Base-by-base conservation (phyloP, 2,329 filamentous ascomycete species). In the Epicoccum nigrum region DNA sequence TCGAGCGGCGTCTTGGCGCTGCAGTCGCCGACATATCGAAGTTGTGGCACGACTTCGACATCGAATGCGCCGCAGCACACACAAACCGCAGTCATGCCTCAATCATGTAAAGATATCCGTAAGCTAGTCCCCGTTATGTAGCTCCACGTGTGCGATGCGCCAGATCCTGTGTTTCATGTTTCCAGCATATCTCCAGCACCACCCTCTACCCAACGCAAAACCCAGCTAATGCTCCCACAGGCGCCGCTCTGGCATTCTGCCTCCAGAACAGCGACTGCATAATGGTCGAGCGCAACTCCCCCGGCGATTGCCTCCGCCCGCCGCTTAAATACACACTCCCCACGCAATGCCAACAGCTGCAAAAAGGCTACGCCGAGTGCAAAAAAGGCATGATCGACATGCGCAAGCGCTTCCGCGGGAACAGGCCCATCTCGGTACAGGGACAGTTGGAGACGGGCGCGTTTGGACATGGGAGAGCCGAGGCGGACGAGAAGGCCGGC, bases 41-140 rank as follows among this genome's bases (percentile, higher is more conserved):
- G 35, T 25, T 7, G 39, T 27, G 16, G 27, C 33, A 27, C 46
- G 31, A 42, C 27, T 27, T 11, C 19, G 6, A 39, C 20, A 16
- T 27, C n/a, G 7, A 21, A 25, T 42, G 48, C 48, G 48, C 48
- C 48, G 48, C 48, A 35, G 8, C 23, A 23, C 35, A 37, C 13
- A 19, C 23, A 25, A 16, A 40, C 40, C 35, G 42, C 45, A 56
- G 63, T 21, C 17, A 96, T 97, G 94, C 92, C 93, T 51, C 92
- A 89, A 75, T 97, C 93, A 58, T 99, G 94, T 79, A 90, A 92
- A 85, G 93, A 97, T 76, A 90, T 99, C 72, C 86, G 93, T 97
- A 83, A 63, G 90, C 79, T 3, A 3, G 4, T 7, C 12, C 13
- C 13, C 5, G 11, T n/a, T 13, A 11, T n/a, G 5, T 13, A 12